These are phyloP conservation scores for Metschnikowia kunwiensis DNA, from an alignment of 805 yeast species.

Conservation along the genomic window DNA sequence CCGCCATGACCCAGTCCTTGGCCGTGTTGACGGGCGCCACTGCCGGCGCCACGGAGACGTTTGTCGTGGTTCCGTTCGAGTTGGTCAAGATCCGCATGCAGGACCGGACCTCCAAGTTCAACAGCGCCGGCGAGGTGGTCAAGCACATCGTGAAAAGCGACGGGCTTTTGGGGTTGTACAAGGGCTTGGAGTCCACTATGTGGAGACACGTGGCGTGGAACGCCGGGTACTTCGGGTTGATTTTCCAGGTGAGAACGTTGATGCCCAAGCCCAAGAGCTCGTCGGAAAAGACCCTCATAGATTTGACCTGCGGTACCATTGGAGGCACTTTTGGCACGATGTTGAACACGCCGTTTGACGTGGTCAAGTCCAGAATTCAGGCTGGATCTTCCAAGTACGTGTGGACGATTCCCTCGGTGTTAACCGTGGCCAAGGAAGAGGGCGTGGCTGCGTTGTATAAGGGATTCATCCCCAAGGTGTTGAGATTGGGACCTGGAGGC, in stretches of 20 bases:
- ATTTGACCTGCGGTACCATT: conserved; percentile 85
- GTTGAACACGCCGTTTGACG: conserved; percentile 94
- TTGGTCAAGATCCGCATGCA: conserved; percentile 92
- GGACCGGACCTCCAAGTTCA: conserved; percentile 78
- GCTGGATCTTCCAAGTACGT: conserved; percentile 84
- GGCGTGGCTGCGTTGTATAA: conserved; percentile 89
- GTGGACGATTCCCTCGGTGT: conserved; percentile 85
- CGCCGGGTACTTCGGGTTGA: conserved; percentile 96
- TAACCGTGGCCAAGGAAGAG: conserved; percentile 79
- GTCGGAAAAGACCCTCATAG: conserved; percentile 77
- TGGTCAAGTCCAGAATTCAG: conserved; percentile 95
- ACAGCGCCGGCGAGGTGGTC: conserved; percentile 81
- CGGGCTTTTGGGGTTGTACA: conserved; percentile 82
- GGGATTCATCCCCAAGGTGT: conserved; percentile 95
- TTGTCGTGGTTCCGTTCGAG: conserved; percentile 97
- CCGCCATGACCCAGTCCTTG: conserved; percentile 71
- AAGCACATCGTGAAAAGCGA: conserved; percentile 66
- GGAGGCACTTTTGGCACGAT: conserved; percentile 98
- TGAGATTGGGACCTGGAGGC: conserved; percentile 99
- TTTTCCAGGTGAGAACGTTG: conserved; percentile 76
- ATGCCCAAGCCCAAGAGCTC: conserved; percentile 75
- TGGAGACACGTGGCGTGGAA: conserved; percentile 98
- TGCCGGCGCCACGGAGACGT: conserved; percentile 96
- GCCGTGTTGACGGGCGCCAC: conserved; percentile 94
- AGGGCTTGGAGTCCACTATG: conserved; percentile 93